Conservation (phyloP, 352 stramenopile species). For the Globisporangium yorkense region DNA sequence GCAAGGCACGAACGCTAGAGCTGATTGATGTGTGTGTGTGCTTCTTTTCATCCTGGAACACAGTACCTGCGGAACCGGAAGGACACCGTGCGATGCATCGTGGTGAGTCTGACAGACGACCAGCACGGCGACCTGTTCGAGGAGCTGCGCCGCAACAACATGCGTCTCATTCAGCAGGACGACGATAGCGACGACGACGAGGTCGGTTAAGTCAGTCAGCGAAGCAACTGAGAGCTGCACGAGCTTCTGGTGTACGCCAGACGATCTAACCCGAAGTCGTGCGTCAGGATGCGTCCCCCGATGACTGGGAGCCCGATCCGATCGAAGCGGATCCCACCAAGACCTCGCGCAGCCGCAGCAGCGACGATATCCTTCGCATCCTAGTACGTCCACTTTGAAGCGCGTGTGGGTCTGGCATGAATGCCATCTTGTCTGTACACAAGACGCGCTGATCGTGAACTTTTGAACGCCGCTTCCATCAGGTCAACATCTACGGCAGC, state of each 20-base stretch:
- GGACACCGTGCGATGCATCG: slow-evolving; percentile 97
- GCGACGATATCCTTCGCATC: slow-evolving; percentile 96
- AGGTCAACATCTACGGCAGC: slow-evolving; percentile 97
- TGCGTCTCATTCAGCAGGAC: slow-evolving; percentile 89
- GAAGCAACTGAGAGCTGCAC: neutral
- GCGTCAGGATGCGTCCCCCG: slow-evolving; percentile 56
- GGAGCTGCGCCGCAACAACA: slow-evolving; percentile 91
- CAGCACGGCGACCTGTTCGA: slow-evolving; percentile 94
- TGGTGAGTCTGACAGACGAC: slow-evolving; percentile 88
- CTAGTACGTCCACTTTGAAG: slow-evolving; percentile 41
- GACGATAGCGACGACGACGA: slow-evolving; percentile 93
- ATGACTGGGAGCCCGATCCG: slow-evolving; percentile 90
- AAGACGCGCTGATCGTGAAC: no score
- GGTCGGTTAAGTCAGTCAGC: slow-evolving; percentile 17
- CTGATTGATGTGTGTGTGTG: neutral
- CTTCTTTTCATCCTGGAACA: neutral
- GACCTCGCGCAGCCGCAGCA: slow-evolving; percentile 66
- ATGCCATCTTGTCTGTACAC: neutral
- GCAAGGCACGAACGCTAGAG: neutral
- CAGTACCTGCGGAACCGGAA: slow-evolving; percentile 91
- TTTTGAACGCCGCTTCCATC: neutral
- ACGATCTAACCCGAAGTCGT: neutral
- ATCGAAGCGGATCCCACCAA: slow-evolving; percentile 83
- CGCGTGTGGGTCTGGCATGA: neutral
- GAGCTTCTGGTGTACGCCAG: neutral